A percentile compares a stretch with the other conserved stretches of the same genome.
Evolutionary conservation across 164 flowering plant species (phyloP).

Genomic region (Vitis labrusca): DNA sequence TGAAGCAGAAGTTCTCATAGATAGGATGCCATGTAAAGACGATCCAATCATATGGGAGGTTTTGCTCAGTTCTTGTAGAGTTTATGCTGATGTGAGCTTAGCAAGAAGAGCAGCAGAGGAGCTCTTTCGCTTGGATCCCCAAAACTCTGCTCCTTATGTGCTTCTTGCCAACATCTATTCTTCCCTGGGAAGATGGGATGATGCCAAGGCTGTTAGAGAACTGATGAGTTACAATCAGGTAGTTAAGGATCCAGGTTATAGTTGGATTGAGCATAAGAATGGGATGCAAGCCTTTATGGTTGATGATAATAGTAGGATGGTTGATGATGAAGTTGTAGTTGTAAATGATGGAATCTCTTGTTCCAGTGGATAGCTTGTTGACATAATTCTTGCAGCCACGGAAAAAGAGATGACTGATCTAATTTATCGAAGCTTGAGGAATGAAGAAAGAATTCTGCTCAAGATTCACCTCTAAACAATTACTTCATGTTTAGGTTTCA

Average conservation of each 20-base stretch:
- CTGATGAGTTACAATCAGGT: constrained; percentile 50
- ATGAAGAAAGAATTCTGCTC: too few species aligned
- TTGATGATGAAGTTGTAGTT: constrained; percentile 4
- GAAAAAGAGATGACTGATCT: too few species aligned
- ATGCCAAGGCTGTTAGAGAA: constrained; percentile 53
- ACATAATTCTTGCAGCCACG: too few species aligned
- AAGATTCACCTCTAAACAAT: too few species aligned
- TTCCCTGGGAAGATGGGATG: constrained; percentile 78
- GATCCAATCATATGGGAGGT: constrained; percentile 84
- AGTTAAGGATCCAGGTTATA: constrained; percentile 62
- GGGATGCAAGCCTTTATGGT: constrained; percentile 27
- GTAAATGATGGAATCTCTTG: constrained; percentile 3
- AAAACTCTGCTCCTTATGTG: constrained; percentile 62
- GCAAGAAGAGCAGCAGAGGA: constrained; percentile 75
- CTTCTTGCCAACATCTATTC: constrained; percentile 75
- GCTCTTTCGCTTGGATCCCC: constrained; percentile 62
- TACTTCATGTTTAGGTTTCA: too few species aligned
- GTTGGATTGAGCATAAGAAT: constrained; percentile 52
- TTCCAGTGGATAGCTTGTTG: background rate
- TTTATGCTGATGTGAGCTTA: constrained; percentile 63
- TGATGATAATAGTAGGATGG: constrained; percentile 23
- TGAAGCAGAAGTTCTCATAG: constrained; percentile 65
- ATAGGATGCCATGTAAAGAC: constrained; percentile 58
- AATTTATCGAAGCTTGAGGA: too few species aligned
- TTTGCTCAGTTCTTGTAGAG: constrained; percentile 74